Evolutionary conservation across 371 early-diverging fungal genomes (phyloP).

Genomic region (Synchytrium microbalum): DNA sequence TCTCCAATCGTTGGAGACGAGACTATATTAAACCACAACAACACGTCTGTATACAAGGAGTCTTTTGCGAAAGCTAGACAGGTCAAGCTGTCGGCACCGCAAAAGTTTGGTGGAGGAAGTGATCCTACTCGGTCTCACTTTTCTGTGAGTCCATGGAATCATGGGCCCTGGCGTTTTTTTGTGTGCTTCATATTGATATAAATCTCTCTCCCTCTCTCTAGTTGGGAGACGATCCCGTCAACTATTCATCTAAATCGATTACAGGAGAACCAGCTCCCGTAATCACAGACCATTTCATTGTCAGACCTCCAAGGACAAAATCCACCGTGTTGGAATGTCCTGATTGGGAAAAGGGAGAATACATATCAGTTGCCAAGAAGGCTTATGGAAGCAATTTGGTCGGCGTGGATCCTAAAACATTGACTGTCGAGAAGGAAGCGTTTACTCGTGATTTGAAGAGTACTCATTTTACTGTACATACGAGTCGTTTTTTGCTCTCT

Average conservation of each 20-base stretch:
- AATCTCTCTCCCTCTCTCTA: background rate
- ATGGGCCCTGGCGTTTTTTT: no score
- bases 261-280: background rate
- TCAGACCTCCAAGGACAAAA: background rate
- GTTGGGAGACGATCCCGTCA: background rate
- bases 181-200: background rate
- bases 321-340: background rate
- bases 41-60: background rate
- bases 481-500: no score
- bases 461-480: background rate
- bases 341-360: background rate
- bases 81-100: background rate
- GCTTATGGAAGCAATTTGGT: background rate
- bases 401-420: background rate
- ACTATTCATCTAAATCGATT: background rate
- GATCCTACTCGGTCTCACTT: background rate
- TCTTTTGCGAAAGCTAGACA: background rate
- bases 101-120: background rate
- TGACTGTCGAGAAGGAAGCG: background rate
- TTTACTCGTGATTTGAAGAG: background rate
- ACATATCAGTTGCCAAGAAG: background rate
- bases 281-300: background rate
- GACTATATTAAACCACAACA: background rate
- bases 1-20: background rate
- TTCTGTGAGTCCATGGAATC: background rate